Conservation (phyloP, 1,284 basidiomycete genomes). For the Microbotryomycetes sp. region DNA sequence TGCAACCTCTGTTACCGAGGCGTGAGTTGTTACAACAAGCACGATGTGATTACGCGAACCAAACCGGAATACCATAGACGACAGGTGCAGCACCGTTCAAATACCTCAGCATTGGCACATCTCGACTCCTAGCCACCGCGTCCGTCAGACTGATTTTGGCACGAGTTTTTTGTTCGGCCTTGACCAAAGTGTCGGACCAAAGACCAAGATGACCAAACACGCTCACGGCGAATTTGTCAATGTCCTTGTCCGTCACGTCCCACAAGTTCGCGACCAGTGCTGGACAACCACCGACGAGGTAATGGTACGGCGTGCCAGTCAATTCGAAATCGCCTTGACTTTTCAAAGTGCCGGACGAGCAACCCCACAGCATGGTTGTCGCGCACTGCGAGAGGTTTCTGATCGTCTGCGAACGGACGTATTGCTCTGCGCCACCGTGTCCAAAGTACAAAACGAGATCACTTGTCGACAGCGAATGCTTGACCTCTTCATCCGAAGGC, state of each 20-base stretch:
- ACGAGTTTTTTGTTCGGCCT: not conserved
- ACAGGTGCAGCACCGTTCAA: conserved; percentile 93
- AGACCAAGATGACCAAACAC: conserved; percentile 72
- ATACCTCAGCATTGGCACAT: conserved; percentile 80
- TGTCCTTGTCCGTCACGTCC: conserved; percentile 97
- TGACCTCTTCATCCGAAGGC: conserved; percentile 73
- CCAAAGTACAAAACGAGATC: conserved; percentile 96
- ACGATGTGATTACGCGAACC: conserved; percentile 29
- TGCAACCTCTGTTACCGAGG: too few relatives aligned
- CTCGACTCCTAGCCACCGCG: conserved; percentile 72
- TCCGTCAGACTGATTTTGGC: conserved; percentile 47
- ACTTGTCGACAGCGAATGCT: conserved; percentile 58
- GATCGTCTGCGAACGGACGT: conserved; percentile 76
- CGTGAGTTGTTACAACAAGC: too few relatives aligned
- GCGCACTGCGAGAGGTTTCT: conserved; percentile 71
- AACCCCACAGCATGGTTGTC: conserved; percentile 96
- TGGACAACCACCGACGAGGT: conserved; percentile 92
- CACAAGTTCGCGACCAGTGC: conserved; percentile 89
- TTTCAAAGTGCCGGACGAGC: conserved; percentile 79
- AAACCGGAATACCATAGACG: conserved; percentile 79
- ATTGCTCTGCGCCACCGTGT: conserved; percentile 93
- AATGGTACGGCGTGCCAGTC: conserved; percentile 83
- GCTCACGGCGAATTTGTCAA: conserved; percentile 79
- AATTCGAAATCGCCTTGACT: conserved; percentile 92
- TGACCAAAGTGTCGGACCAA: not conserved